These are phyloP conservation scores for Sphagnum contortum DNA, from an alignment of 225 moss, liverwort and hornwort genomes.

Conservation along the genomic window DNA sequence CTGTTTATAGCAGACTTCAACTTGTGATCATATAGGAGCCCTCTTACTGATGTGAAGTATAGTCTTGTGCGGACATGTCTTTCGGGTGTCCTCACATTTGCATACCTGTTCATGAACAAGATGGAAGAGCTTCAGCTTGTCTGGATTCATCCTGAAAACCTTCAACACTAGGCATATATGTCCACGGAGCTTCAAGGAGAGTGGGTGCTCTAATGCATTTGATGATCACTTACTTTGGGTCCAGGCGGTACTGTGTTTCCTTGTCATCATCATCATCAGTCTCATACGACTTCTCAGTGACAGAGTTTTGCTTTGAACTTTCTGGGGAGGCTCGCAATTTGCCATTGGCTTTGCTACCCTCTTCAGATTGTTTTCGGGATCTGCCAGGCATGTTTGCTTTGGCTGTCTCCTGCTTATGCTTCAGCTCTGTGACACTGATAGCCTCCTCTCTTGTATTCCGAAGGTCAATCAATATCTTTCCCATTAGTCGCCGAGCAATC, in stretches of 20 bases:
- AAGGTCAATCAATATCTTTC: constrained; percentile 94
- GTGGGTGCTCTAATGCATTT: too few species aligned
- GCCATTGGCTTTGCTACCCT: constrained; percentile 50
- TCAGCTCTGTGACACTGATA: constrained; percentile 77
- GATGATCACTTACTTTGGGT: constrained; percentile 69
- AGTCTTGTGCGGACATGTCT: constrained; percentile 96
- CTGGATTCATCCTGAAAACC: too few species aligned
- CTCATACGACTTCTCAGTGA: constrained; percentile 67
- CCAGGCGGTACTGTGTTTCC: constrained; percentile 91
- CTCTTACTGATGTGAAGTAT: constrained; percentile 91
- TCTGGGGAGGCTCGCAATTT: constrained; percentile 53
- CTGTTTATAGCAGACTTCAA: too few species aligned
- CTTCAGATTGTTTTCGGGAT: constrained; percentile 32
- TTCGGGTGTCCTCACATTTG: constrained; percentile 97
- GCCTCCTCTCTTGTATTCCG: constrained; percentile 98
- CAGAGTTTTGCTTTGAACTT: constrained; percentile 33
- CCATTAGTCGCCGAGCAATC: constrained; percentile 95
- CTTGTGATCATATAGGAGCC: too few species aligned
- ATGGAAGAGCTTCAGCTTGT: neutral
- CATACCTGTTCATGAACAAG: constrained; percentile 58
- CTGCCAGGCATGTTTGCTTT: constrained; percentile 35
- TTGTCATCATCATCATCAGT: constrained; percentile 97
- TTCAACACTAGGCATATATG: too few species aligned
- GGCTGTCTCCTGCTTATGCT: constrained; percentile 39
- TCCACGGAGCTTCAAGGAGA: too few species aligned